Percentiles rank a stretch among this genome's conserved stretches.
Evolutionary conservation across 1,139 yeast species (phyloP).

Genomic region (Yamadazyma epiphylla): DNA sequence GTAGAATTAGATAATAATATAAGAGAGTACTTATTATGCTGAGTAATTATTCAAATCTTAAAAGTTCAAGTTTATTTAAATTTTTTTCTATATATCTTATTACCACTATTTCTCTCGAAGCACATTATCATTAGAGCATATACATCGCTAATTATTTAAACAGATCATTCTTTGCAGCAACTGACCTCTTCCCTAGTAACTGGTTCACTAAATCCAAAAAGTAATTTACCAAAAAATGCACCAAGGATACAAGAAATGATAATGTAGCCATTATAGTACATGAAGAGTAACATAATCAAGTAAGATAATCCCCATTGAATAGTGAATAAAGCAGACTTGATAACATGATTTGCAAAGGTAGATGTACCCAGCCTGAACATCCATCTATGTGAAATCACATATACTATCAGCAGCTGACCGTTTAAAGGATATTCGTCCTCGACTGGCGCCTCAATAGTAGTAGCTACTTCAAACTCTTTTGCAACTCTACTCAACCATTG

Average conservation of each 20-base stretch:
- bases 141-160: no score
- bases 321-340: slow-evolving; percentile 47
- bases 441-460: background rate
- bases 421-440: slow-evolving; percentile 2
- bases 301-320: slow-evolving; percentile 63
- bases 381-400: slow-evolving; percentile 42
- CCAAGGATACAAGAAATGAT: slow-evolving; percentile 62
- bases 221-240: slow-evolving; percentile 54
- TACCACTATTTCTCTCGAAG: no score
- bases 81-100: no score
- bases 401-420: slow-evolving; percentile 10
- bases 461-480: slow-evolving; percentile 43
- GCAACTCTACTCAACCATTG: slow-evolving; percentile 56
- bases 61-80: no score
- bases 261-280: slow-evolving; percentile 71
- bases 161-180: slow-evolving; percentile 12
- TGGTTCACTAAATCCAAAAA: slow-evolving; percentile 45
- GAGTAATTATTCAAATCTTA: no score
- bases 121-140: no score
- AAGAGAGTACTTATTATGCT: no score
- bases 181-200: slow-evolving; percentile 21
- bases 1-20: no score
- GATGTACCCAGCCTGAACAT: slow-evolving; percentile 25
- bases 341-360: slow-evolving; percentile 42
- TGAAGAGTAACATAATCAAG: slow-evolving; percentile 64